Percentiles rank a stretch among this genome's conserved stretches.
Conservation (phyloP, 345 rosid genomes). For the Populus pruinosa region DNA sequence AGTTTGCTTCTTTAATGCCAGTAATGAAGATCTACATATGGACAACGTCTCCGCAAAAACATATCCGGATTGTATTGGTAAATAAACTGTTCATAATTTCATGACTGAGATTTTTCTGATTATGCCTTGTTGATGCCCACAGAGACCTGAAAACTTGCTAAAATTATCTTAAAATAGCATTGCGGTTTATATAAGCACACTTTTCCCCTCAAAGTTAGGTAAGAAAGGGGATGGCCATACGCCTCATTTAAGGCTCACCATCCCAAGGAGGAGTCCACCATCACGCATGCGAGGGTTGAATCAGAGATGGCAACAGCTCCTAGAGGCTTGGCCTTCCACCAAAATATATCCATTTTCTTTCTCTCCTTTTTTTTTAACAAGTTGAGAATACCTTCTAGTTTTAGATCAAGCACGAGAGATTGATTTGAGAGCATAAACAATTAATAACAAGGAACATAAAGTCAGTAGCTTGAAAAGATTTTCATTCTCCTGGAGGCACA, state of each 20-base stretch:
- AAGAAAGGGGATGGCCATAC: neutral
- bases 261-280: neutral
- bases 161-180: neutral
- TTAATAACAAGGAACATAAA: neutral
- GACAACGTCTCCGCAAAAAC: too few relatives aligned
- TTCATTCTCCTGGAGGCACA: slow-evolving; percentile 11
- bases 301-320: neutral
- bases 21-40: too few relatives aligned
- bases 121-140: neutral
- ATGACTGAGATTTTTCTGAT: neutral
- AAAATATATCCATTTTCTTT: neutral
- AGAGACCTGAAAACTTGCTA: neutral
- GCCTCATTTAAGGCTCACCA: neutral
- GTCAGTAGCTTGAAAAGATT: neutral
- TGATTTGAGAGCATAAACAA: neutral
- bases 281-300: neutral
- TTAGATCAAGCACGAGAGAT: neutral
- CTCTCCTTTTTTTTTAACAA: too few relatives aligned
- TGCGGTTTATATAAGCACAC: neutral
- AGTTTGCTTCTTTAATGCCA: too few relatives aligned
- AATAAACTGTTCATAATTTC: too few relatives aligned
- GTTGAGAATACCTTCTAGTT: neutral
- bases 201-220: neutral
- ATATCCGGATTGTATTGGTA: too few relatives aligned
- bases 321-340: too few relatives aligned